Evolutionary conservation across 2,329 filamentous ascomycete genomes (phyloP).

Genomic region (Ambrosiella xylebori): DNA sequence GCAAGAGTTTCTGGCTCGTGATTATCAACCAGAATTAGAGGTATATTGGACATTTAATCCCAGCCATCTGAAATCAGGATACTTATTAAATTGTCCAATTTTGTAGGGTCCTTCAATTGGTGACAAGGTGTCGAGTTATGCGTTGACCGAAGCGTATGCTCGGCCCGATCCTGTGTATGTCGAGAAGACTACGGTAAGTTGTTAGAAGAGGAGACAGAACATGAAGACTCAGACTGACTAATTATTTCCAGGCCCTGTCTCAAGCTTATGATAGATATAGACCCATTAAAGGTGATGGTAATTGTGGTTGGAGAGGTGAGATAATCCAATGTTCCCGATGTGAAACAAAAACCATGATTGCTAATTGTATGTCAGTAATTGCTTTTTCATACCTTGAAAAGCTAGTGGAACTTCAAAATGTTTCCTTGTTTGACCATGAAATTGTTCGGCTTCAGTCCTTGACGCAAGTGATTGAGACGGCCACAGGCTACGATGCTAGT

Average conservation of each 20-base stretch:
- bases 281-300: slow-evolving; percentile 77
- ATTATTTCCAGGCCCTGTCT: slow-evolving; percentile 46
- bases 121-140: slow-evolving; percentile 56
- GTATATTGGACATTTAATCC: slow-evolving; percentile 23
- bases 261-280: slow-evolving; percentile 77
- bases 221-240: not conserved
- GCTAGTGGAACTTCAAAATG: slow-evolving; percentile 50
- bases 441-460: slow-evolving; percentile 53
- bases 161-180: slow-evolving; percentile 73
- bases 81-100: slow-evolving; percentile 2
- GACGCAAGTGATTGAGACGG: slow-evolving; percentile 49
- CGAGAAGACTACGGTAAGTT: slow-evolving; percentile 65
- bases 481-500: slow-evolving; percentile 53
- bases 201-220: too few species aligned
- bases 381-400: slow-evolving; percentile 88
- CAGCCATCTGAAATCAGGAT: not conserved
- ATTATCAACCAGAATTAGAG: slow-evolving; percentile 40
- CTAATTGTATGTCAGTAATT: slow-evolving; percentile 44
- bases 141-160: slow-evolving; percentile 71
- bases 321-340: slow-evolving; percentile 10
- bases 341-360: not conserved
- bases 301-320: slow-evolving; percentile 92
- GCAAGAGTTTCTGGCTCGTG: slow-evolving; percentile 42
- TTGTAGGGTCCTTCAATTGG: slow-evolving; percentile 67
- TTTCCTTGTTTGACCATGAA: slow-evolving; percentile 50